phyloP scores from a whole-genome alignment of 2,329 filamentous ascomycete genomes.

The Malbranchea cinnamomea region DNA sequence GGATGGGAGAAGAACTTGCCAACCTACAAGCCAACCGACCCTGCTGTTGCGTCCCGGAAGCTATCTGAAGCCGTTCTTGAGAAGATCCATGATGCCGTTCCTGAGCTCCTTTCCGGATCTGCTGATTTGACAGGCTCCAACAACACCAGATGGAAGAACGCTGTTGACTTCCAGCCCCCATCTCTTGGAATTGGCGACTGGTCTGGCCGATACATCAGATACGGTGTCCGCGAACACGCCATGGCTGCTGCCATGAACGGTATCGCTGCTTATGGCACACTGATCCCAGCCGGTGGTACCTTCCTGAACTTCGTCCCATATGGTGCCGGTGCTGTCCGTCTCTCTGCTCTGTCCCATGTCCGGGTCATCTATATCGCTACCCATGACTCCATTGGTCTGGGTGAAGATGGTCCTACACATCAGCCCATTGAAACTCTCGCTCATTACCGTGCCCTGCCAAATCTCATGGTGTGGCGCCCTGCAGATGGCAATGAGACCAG shows the following conservation, averaged over 20 bases:
- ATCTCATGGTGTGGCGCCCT: constrained; percentile 99
- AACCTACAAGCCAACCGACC: constrained; percentile 72
- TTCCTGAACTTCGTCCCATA: constrained; percentile 99
- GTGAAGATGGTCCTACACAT: constrained; percentile 96
- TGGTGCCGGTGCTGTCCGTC: constrained; percentile 83
- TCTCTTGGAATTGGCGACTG: constrained; percentile 75
- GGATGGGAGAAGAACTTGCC: constrained; percentile 94
- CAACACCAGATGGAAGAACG: constrained; percentile 95
- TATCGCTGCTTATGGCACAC: constrained; percentile 83
- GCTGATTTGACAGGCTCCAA: constrained; percentile 97
- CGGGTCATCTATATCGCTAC: constrained; percentile 92
- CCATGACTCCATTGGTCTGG: constrained; percentile 97
- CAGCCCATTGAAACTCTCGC: constrained; percentile 97
- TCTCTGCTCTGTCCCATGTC: constrained; percentile 80
- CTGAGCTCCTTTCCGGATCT: constrained; percentile 88
- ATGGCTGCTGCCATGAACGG: constrained; percentile 48
- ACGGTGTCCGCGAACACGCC: constrained; percentile 37
- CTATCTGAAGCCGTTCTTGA: constrained; percentile 86
- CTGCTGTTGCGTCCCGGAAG: constrained; percentile 84
- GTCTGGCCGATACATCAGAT: constrained; percentile 63
- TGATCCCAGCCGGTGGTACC: constrained; percentile 87
- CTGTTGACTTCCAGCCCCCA: constrained; percentile 93
- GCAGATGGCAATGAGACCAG: constrained; percentile 97
- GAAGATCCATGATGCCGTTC: constrained; percentile 68
- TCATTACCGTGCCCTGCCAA: constrained; percentile 96